Percentiles rank a stretch among this genome's conserved stretches.
Conservation (phyloP, 148 eudicot species). For the Silene conica region DNA sequence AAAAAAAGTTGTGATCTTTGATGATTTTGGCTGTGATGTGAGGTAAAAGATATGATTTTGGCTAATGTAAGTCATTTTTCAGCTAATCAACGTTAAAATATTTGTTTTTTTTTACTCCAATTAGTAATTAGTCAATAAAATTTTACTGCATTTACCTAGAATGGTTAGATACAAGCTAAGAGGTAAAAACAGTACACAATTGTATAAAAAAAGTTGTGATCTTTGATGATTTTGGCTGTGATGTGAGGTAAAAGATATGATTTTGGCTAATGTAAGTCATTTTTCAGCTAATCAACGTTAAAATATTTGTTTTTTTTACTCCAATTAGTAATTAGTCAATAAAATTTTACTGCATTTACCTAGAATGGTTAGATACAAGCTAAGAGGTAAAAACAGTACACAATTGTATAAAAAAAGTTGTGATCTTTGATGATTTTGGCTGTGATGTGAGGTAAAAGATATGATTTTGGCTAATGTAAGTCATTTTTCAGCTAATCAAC, state of each 20-base stretch:
- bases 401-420: not conserved
- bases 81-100: not conserved
- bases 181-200: not conserved
- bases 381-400: not conserved
- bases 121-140: not conserved
- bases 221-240: not conserved
- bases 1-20: constrained; percentile 9
- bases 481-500: not conserved
- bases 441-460: not conserved
- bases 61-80: constrained; percentile 67
- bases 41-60: no score
- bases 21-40: not conserved
- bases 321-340: not conserved
- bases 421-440: not conserved
- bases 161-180: not conserved
- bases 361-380: not conserved
- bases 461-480: constrained; percentile 99
- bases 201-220: constrained; percentile 4
- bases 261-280: constrained; percentile 85
- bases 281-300: not conserved
- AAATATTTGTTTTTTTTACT: not conserved
- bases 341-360: no score
- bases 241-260: no score
- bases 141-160: no score
- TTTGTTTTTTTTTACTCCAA: not conserved